phyloP scores from a whole-genome alignment of 352 stramenopile genomes.

The Pythium monospermum region DNA sequence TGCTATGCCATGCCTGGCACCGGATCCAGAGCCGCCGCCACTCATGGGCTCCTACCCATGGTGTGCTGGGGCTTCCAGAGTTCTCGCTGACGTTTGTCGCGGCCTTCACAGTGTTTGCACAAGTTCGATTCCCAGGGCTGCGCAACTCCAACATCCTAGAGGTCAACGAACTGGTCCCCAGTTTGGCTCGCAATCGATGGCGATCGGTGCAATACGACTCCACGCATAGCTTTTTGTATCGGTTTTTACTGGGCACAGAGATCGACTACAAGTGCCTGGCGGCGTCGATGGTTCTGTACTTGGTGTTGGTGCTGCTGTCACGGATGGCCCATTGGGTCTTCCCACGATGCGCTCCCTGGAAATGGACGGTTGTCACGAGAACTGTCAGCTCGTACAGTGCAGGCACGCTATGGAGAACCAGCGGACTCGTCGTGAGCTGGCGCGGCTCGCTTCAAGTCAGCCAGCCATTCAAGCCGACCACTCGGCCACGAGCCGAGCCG shows the following conservation, averaged over 20 bases:
- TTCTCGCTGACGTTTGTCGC: conserved; percentile 22
- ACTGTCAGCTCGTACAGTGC: conserved; percentile 15
- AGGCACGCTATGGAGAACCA: conserved; percentile 7
- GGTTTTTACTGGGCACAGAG: conserved; percentile 1
- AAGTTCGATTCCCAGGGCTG: conserved; percentile 2
- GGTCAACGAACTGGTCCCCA: conserved; percentile 5
- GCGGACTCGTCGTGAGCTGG: conserved; percentile 19
- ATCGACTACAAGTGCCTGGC: conserved; percentile 11
- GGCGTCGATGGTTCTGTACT: background rate
- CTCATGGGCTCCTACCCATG: conserved; percentile 11
- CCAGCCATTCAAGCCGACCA: background rate
- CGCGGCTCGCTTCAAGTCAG: conserved; percentile 5
- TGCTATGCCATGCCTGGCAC: conserved; percentile 12
- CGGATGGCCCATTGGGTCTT: background rate
- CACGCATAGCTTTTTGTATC: background rate
- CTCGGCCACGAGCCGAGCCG: background rate
- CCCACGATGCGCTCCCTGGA: background rate
- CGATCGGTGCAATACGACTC: background rate
- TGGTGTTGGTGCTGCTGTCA: background rate
- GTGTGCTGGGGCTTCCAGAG: conserved; percentile 20
- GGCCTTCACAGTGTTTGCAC: conserved; percentile 13
- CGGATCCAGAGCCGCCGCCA: conserved; percentile 1
- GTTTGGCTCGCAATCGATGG: background rate
- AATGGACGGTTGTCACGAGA: conserved; percentile 3
- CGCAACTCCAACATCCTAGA: conserved; percentile 3